Base-by-base conservation (phyloP, 305 asterid genomes). In the Lippia alba region DNA sequence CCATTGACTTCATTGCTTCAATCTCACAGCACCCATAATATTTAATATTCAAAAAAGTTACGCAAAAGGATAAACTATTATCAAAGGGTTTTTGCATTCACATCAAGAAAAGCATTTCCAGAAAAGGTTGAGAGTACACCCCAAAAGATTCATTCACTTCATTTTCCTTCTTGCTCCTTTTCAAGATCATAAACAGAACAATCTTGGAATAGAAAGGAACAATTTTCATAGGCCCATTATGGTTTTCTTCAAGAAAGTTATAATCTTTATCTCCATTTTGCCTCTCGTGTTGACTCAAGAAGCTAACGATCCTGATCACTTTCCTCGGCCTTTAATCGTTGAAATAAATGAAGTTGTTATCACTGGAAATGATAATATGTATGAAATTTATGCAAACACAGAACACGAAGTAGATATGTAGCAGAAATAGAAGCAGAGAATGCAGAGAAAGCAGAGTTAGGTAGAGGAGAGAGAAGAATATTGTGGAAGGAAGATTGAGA, bases 301-400 rank as follows among this genome's bases (percentile, higher is more conserved):
- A 33, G 2, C 7, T 7, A 50, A 44, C 36, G 59, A 68, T 15
- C 9, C 56, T 0, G 61, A 19, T 40, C 56, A 6, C 20, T 54
- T 72, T 69, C 58, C 62, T 15, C 54, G 72, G 62, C 64, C 65
- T 24, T 48, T 69, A 66, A 74, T 65, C 16, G 10, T 70, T 15
- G 80, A 83, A 67, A 69, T 63, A 34, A 65, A 44, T 50, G 78
- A 72, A 64, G 53, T n/a, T n/a, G n/a, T n/a, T n/a, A n/a, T n/a
- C n/a, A n/a, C n/a, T n/a, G n/a, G n/a, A n/a, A n/a, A n/a, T n/a
- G n/a, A n/a, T n/a, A n/a, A n/a, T n/a, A n/a, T n/a, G n/a, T n/a
- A n/a, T n/a, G n/a, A n/a, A n/a, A n/a, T n/a, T n/a, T n/a, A n/a
- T n/a, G n/a, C n/a, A n/a, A n/a, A n/a, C n/a, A n/a, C n/a, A n/a